Percentiles rank a stretch among this genome's conserved stretches.
phyloP scores from a whole-genome alignment of 2,329 filamentous ascomycete species.

The Microsporum canis region DNA sequence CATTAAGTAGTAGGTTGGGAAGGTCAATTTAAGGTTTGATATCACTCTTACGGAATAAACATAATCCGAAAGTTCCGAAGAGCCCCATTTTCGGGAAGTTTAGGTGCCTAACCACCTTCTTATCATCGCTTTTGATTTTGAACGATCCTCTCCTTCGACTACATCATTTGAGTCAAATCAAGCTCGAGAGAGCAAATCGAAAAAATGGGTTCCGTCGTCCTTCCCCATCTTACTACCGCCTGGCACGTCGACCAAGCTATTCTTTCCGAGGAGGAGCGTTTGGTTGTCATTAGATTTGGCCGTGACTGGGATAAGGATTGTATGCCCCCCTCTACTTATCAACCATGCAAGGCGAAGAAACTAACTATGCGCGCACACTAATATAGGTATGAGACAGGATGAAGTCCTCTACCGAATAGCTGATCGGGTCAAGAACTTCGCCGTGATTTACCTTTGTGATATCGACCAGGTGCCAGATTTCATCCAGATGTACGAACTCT shows the following conservation, averaged over 20 bases:
- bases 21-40: no score
- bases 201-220: constrained; percentile 69
- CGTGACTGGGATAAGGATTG: constrained; percentile 72
- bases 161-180: neutral
- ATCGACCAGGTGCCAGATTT: constrained; percentile 79
- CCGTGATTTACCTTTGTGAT: constrained; percentile 80
- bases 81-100: no score
- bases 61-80: no score
- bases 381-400: constrained; percentile 61
- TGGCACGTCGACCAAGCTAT: constrained; percentile 99
- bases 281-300: constrained; percentile 89
- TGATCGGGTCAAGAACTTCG: constrained; percentile 68
- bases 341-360: neutral
- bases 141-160: no score
- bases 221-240: constrained; percentile 80
- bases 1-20: no score
- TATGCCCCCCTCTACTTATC: constrained; percentile 14
- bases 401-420: constrained; percentile 92
- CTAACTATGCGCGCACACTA: neutral
- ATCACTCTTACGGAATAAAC: no score
- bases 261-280: constrained; percentile 76
- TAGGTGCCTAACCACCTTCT: no score
- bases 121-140: no score
- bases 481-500: constrained; percentile 89
- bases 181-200: neutral